Evolutionary conservation across 1,284 basidiomycete genomes (phyloP).

Genomic region (Taiwanofungus camphoratus): DNA sequence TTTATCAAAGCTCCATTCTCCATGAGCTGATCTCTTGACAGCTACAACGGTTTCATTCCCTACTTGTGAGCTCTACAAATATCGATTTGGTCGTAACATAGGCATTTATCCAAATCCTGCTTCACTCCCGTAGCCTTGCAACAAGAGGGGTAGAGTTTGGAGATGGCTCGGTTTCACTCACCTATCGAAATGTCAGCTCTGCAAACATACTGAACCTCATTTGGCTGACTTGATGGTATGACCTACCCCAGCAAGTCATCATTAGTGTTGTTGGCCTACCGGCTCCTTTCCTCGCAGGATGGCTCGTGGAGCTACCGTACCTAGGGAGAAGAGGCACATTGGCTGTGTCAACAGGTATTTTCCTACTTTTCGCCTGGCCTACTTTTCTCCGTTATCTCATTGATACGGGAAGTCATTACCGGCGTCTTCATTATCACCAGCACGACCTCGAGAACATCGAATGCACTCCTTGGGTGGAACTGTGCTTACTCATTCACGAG

Average conservation of each 20-base stretch:
- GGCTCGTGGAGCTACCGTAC: slow-evolving; percentile 49
- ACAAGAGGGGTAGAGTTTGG: slow-evolving; percentile 59
- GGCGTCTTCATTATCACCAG: slow-evolving; percentile 65
- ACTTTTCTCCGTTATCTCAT: no score
- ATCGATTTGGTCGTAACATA: no score
- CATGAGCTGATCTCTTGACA: slow-evolving; percentile 23
- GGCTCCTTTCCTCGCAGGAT: slow-evolving; percentile 55
- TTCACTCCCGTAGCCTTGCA: slow-evolving; percentile 36
- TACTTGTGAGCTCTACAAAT: slow-evolving; percentile 43
- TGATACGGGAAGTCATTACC: slow-evolving; percentile 42
- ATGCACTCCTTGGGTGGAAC: slow-evolving; percentile 67
- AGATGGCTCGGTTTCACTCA: slow-evolving; percentile 55
- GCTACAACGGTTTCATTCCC: slow-evolving; percentile 58
- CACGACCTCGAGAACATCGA: slow-evolving; percentile 59
- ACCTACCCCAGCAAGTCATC: slow-evolving; percentile 48
- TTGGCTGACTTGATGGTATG: no score
- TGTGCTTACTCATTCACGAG: slow-evolving; percentile 60
- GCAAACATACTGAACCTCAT: not conserved
- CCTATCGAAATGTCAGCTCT: slow-evolving; percentile 56
- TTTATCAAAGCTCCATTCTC: no score
- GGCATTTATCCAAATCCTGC: no score
- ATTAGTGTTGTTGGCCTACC: slow-evolving; percentile 64
- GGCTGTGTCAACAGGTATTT: slow-evolving; percentile 48
- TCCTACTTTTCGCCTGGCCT: no score
- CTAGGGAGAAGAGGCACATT: slow-evolving; percentile 62